These are phyloP conservation scores for Angophora floribunda DNA, from an alignment of 345 rosid species.

Conservation along the genomic window DNA sequence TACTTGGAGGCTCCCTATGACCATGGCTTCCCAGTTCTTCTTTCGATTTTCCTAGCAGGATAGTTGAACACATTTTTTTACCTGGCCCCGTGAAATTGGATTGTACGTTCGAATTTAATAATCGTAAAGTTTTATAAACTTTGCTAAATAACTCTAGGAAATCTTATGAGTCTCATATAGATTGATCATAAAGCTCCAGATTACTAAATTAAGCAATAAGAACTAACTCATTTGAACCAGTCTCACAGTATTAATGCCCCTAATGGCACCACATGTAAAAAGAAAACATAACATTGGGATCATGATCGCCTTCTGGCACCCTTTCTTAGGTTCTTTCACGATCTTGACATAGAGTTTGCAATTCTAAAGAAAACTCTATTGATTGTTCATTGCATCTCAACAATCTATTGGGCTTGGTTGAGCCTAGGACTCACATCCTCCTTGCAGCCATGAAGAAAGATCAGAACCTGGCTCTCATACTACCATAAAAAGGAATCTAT, in stretches of 20 bases:
- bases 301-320: not conserved
- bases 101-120: not conserved
- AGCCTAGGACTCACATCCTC: not conserved
- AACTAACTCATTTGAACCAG: not conserved
- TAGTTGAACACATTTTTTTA: not conserved
- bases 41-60: not conserved
- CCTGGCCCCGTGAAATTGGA: not conserved
- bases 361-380: not conserved
- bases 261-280: not conserved
- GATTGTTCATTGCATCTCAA: not conserved
- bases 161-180: not conserved
- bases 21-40: not conserved
- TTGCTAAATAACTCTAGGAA: not conserved
- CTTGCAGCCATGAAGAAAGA: not conserved
- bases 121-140: not conserved
- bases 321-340: not conserved
- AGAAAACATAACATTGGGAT: not conserved
- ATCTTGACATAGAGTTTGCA: not conserved
- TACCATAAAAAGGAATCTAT: not conserved
- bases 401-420: not conserved
- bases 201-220: not conserved
- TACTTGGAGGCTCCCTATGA: not conserved
- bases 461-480: not conserved
- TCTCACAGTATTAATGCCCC: not conserved
- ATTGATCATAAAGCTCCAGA: not conserved